Evolutionary conservation across 257 asterid genomes (phyloP), one percentile per base, ranked within the genome.

Genomic region (Datura wrightii): DNA sequence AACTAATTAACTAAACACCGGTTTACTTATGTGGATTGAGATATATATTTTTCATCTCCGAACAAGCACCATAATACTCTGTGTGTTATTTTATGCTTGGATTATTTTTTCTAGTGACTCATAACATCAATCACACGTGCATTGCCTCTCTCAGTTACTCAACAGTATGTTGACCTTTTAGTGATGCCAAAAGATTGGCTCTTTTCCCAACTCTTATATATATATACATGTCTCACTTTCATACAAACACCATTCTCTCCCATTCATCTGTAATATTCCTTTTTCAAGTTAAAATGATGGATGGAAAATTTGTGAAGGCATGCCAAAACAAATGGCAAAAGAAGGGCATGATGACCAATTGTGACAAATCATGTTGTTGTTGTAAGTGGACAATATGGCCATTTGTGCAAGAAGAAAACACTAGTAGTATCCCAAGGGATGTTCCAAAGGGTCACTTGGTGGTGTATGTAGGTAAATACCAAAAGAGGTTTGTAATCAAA

Each of bases 391-490:
- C 92, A 8, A 31, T 82, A 31, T 88, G 91, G 95, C 87, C 88
- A 10, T 82, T 88, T 8, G 13, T 84, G 79, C 89, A 85, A 11
- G 93, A 90, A 37, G 92, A 91, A 84, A 83, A 86, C 79, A 84
- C 79, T 39, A 24, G 31, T 24, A 24, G 31, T 24, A 93, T 94
- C 36, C 98, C 97, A 0, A 86, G 85, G 11, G 99, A 94, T 78
- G 99, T 95, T 39, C 98, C 99, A 2, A 95, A 87, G 91, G 99
- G 99, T 39, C 99, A 95, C 85, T 67, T 94, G 88, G 99, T 91
- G 24, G 94, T 94, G 59, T 95, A 94, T 42, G 99, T 94, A 2
- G 99, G 99, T 5, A 95, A 94, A 67, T 76, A 78, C 60, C 90
- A 86, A 46, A 94, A 91, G 84, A 91, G 98, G 85, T 93, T 89